Percentiles rank a stretch among this genome's conserved stretches.
These are phyloP conservation scores for Boletus reticuloceps DNA, from an alignment of 768 basidiomycete species.

Conservation along the genomic window DNA sequence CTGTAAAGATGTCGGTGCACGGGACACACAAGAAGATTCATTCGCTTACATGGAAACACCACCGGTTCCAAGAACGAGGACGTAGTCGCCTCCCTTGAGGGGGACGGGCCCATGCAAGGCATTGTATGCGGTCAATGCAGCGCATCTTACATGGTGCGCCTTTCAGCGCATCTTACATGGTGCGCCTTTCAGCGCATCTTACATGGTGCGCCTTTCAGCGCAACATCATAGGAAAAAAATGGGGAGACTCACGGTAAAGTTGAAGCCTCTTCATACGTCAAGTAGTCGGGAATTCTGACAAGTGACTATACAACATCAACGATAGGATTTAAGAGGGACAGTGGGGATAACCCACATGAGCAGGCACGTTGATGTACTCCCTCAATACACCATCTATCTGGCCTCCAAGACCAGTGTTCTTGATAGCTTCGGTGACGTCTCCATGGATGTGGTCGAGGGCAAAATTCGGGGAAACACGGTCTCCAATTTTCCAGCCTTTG, in stretches of 20 bases:
- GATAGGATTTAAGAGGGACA: neutral
- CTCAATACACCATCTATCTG: slow-evolving; percentile 50
- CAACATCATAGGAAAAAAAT: neutral
- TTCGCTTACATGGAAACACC: slow-evolving; percentile 51
- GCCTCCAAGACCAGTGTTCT: slow-evolving; percentile 43
- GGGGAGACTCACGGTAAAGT: slow-evolving; percentile 49
- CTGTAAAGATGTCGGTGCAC: slow-evolving; percentile 27
- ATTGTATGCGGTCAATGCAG: slow-evolving; percentile 65
- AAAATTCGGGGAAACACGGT: slow-evolving; percentile 57
- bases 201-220: neutral
- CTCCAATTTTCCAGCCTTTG: slow-evolving; percentile 51
- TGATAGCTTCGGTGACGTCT: slow-evolving; percentile 36
- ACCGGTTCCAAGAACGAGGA: slow-evolving; percentile 56
- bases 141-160: slow-evolving; percentile 37
- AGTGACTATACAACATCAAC: slow-evolving; percentile 35
- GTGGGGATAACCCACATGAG: slow-evolving; percentile 30
- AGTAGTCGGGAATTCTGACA: slow-evolving; percentile 51
- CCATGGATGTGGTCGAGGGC: slow-evolving; percentile 46
- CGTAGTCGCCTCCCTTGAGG: slow-evolving; percentile 56
- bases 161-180: slow-evolving; percentile 21
- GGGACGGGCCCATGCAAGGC: slow-evolving; percentile 48
- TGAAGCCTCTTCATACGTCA: slow-evolving; percentile 63
- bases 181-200: slow-evolving; percentile 60
- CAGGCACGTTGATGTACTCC: slow-evolving; percentile 51
- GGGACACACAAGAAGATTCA: neutral